phyloP scores from a whole-genome alignment of 306 rosid genomes.

The Calophaca sinica region DNA sequence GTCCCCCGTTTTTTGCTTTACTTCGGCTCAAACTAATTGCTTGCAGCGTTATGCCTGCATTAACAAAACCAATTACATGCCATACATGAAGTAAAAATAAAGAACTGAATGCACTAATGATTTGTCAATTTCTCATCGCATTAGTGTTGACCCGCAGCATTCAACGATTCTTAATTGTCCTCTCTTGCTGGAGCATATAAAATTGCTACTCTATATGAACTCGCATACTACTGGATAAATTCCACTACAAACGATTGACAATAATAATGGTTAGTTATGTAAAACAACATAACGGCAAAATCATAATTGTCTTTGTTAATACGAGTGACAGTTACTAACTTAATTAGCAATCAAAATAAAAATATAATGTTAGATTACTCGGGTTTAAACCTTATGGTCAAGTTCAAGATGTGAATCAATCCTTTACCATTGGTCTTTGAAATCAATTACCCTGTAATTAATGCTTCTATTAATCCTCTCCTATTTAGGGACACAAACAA shows the following conservation, averaged over 20 bases:
- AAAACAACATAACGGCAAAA: slow-evolving; percentile 51
- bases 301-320: slow-evolving; percentile 42
- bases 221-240: neutral
- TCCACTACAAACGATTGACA: slow-evolving; percentile 42
- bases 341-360: slow-evolving; percentile 36
- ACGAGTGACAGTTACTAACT: slow-evolving; percentile 41
- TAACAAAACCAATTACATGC: slow-evolving; percentile 12
- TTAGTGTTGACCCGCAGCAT: slow-evolving; percentile 1
- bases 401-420: slow-evolving; percentile 27
- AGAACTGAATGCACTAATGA: neutral
- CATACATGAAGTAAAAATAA: slow-evolving; percentile 4
- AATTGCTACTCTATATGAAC: neutral
- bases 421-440: no score
- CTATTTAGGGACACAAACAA: slow-evolving; percentile 55
- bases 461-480: slow-evolving; percentile 42
- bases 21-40: neutral
- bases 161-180: neutral
- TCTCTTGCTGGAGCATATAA: neutral
- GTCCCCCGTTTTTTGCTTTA: neutral
- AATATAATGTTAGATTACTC: neutral
- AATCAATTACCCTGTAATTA: slow-evolving; percentile 42
- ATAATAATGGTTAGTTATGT: slow-evolving; percentile 29
- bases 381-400: no score
- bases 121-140: slow-evolving; percentile 16
- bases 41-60: neutral